phyloP scores from a whole-genome alignment of 148 eudicot species.

The Rhododendron ferrugineum region DNA sequence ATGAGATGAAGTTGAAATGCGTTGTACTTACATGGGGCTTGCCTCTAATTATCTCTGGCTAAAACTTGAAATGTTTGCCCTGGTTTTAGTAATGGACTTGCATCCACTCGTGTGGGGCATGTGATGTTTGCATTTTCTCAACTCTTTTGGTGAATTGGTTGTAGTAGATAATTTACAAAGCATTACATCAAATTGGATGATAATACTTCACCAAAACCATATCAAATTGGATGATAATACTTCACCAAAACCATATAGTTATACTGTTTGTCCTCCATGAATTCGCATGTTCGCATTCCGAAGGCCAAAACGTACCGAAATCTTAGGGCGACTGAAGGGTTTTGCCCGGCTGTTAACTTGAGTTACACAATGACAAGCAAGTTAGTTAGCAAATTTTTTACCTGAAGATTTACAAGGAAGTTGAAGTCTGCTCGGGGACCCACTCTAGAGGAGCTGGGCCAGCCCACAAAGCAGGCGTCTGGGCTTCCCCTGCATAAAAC shows the following conservation, averaged over 20 bases:
- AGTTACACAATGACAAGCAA: background rate
- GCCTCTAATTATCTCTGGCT: too few relatives aligned
- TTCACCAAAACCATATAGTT: too few relatives aligned
- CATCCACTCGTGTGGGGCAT: background rate
- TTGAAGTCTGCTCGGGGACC: background rate
- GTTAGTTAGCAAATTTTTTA: too few relatives aligned
- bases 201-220: too few relatives aligned
- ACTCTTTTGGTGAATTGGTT: background rate
- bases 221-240: too few relatives aligned
- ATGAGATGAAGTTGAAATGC: too few relatives aligned
- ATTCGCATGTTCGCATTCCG: too few relatives aligned
- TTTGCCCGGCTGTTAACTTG: background rate
- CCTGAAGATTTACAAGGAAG: background rate
- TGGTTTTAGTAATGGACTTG: background rate
- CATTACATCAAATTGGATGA: background rate
- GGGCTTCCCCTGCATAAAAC: background rate
- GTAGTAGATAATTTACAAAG: background rate
- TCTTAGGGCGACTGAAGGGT: too few relatives aligned
- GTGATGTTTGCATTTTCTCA: background rate
- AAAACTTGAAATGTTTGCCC: background rate
- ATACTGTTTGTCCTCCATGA: too few relatives aligned
- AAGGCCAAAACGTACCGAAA: too few relatives aligned
- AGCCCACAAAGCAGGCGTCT: background rate
- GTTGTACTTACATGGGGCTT: too few relatives aligned
- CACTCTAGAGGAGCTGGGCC: background rate